Evolutionary conservation across 2,329 filamentous ascomycete species (phyloP).

Genomic region (Emergomyces africanus): DNA sequence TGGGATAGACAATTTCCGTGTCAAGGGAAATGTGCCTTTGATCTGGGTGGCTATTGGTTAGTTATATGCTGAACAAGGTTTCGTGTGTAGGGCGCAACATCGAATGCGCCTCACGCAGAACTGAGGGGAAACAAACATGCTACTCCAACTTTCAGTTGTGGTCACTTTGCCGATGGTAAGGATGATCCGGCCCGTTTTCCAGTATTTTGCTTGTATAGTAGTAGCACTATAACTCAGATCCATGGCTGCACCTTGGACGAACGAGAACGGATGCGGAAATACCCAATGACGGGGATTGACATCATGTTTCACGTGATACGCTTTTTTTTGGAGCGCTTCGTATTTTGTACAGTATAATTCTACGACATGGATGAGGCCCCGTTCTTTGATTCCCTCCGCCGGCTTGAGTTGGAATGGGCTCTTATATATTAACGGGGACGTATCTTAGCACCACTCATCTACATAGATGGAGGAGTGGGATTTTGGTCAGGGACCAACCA

Average conservation of each 20-base stretch:
- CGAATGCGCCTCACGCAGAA: background rate
- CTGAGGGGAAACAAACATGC: background rate
- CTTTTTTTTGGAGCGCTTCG: no score
- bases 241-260: no score
- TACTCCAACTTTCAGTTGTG: background rate
- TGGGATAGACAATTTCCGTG: background rate
- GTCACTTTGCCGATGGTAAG: background rate
- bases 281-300: background rate
- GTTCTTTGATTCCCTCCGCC: background rate
- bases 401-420: background rate
- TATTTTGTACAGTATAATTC: background rate
- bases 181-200: background rate
- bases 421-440: background rate
- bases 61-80: background rate
- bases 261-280: no score
- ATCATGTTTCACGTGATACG: background rate
- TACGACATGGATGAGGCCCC: background rate
- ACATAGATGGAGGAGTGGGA: background rate
- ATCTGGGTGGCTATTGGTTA: background rate
- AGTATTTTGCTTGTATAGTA: background rate
- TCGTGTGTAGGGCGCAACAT: background rate
- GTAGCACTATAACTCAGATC: no score
- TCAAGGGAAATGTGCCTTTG: background rate
- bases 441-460: background rate
- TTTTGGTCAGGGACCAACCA: background rate